Evolutionary conservation across 202 grass and related monocot species (phyloP).

Genomic region (Schoenoplectus tabernaemontani): DNA sequence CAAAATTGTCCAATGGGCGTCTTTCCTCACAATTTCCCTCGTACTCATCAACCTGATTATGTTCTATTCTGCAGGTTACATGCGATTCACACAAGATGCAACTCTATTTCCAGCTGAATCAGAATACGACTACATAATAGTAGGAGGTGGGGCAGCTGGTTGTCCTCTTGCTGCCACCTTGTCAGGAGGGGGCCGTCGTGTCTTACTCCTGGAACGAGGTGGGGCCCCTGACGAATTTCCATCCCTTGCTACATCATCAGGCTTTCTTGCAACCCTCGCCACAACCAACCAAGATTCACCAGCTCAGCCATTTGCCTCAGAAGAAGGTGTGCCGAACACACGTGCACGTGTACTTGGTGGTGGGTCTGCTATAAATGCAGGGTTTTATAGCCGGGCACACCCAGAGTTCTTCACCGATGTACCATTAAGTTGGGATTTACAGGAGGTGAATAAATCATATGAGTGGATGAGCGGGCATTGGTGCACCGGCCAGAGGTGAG

Average conservation of each 20-base stretch:
- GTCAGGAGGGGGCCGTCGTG: conserved; percentile 34
- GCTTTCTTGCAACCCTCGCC: conserved; percentile 58
- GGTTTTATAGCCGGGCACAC: conserved; percentile 80
- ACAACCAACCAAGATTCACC: conserved; percentile 51
- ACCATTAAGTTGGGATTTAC: conserved; percentile 55
- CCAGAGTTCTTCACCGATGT: conserved; percentile 35
- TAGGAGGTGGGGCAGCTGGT: conserved; percentile 65
- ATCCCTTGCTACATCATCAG: conserved; percentile 35
- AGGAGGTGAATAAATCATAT: conserved; percentile 57
- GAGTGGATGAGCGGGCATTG: conserved; percentile 68
- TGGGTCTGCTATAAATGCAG: conserved; percentile 58
- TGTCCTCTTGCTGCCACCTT: conserved; percentile 67
- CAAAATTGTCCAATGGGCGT: background rate
- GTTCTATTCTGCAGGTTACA: conserved; percentile 23
- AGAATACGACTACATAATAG: conserved; percentile 78
- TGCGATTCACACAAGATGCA: conserved; percentile 48
- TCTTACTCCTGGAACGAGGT: conserved; percentile 69
- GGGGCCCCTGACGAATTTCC: conserved; percentile 59
- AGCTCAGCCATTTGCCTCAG: conserved; percentile 52
- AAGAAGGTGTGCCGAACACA: conserved; percentile 66
- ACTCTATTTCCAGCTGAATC: conserved; percentile 41
- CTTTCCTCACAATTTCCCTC: background rate
- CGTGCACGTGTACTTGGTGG: conserved; percentile 64
- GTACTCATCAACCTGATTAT: background rate
- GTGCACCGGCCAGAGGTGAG: conserved; percentile 45